Base-by-base conservation (phyloP, 495 filamentous ascomycete species). In the Tuber magnatum region DNA sequence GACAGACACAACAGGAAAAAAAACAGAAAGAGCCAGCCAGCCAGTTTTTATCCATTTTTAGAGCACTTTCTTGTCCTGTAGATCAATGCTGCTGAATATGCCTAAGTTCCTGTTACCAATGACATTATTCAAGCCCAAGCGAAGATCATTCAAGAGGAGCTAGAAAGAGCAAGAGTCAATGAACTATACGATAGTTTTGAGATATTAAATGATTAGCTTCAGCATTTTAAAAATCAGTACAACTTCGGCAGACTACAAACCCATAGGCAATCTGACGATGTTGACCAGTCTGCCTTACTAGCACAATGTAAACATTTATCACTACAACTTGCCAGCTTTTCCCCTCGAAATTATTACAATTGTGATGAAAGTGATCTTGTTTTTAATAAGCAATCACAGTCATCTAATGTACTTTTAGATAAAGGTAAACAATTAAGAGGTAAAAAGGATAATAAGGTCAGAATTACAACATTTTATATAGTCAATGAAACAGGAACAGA, bases 401-500 rank as follows among this genome's bases (percentile, higher is more conserved):
- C 14, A 18, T 73, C 65, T 0, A 76, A 76, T 70, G 61, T 73
- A 7, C 0, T 35, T 28, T 72, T 70, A 70, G 41, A 68, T 1
- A 70, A 70, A 72, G 41, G 41, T 0, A 76, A 71, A 43, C 24
- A 18, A 9, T 12, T 73, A 3, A 22, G 40, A 0, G 77, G 75
- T 6, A 8, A 18, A 32, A 81, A 71, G 69, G 78, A 81, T 41
- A 41, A 73, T 20, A 83, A 83, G 69, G 77, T 72, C 35, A 10
- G 75, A 18, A 84, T 82, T 2, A 76, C 75, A 24, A 73, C 68
- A 7, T 40, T 71, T 65, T 75, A 82, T 38, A 81, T 77, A 32
- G 77, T 72, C 32, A 83, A 84, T 80, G 77, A 77, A 32, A 76
- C 20, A 40, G 24, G 56, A 79, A 82, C 35, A 0, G 65, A 76